These are phyloP conservation scores for Neofusicoccum umdonicola DNA, from an alignment of 2,329 filamentous ascomycete genomes.

Conservation along the genomic window DNA sequence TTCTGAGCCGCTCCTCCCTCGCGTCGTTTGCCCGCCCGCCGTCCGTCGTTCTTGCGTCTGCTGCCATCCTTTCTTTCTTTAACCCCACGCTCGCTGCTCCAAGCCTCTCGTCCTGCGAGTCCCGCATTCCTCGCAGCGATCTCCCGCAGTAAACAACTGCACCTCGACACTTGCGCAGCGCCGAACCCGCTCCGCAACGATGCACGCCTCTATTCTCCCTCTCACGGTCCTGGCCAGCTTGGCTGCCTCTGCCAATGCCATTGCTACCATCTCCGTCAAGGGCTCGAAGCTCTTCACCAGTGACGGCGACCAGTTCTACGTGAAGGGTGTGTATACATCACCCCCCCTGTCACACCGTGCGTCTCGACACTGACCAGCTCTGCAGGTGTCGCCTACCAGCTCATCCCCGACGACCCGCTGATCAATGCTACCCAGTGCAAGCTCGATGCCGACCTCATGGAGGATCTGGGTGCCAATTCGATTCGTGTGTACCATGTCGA, in stretches of 20 bases:
- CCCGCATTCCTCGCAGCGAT: neutral
- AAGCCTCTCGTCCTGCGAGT: neutral
- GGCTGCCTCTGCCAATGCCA: conserved; percentile 40
- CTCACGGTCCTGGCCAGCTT: conserved; percentile 27
- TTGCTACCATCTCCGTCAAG: conserved; percentile 58
- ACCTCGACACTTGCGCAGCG: neutral
- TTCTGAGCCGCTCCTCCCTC: conserved; percentile 2
- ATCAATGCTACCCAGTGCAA: conserved; percentile 72
- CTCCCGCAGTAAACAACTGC: neutral
- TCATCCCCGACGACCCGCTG: conserved; percentile 70
- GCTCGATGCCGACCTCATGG: conserved; percentile 74
- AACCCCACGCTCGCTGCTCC: neutral
- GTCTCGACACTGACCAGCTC: neutral
- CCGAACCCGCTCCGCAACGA: neutral
- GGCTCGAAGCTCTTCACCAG: conserved; percentile 84
- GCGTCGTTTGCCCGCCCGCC: neutral
- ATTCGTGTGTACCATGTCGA: conserved; percentile 91
- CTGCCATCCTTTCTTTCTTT: neutral
- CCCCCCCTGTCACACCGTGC: neutral
- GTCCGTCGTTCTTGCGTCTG: neutral
- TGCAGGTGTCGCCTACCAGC: conserved; percentile 29
- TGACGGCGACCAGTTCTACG: conserved; percentile 77
- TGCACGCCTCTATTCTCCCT: neutral
- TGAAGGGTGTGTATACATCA: conserved; percentile 63
- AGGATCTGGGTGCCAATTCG: conserved; percentile 74